Percentiles rank a stretch among this genome's conserved stretches.
Conservation (phyloP, 306 rosid species). For the Arachis stenosperma region DNA sequence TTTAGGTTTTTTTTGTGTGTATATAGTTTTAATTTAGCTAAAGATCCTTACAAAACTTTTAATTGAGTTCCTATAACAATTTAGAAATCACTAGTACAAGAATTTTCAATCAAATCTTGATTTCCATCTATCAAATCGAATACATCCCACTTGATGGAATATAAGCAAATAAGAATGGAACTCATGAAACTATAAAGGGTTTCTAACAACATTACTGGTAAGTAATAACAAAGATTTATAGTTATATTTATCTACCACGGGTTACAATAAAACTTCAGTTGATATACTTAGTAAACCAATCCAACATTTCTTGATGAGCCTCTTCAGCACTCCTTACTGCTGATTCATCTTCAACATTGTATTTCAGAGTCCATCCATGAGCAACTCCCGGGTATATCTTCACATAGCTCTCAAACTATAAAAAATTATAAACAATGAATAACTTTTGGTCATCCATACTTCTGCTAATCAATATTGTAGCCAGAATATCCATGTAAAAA, state of each 20-base stretch:
- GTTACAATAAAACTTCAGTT: conserved; percentile 28
- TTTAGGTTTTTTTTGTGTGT: too few relatives aligned
- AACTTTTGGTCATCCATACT: not conserved
- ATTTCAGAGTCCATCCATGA: conserved; percentile 65
- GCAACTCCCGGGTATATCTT: conserved; percentile 54
- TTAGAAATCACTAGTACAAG: too few relatives aligned
- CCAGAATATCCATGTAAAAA: not conserved
- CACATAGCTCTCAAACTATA: conserved; percentile 51
- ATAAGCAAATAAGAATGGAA: not conserved
- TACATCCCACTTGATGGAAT: too few relatives aligned
- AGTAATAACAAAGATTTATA: too few relatives aligned
- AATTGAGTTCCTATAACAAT: too few relatives aligned
- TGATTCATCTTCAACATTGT: conserved; percentile 45
- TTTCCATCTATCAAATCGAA: too few relatives aligned
- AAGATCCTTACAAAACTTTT: too few relatives aligned
- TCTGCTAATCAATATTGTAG: not conserved
- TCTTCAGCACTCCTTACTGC: conserved; percentile 55
- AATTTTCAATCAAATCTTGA: too few relatives aligned
- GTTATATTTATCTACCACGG: not conserved
- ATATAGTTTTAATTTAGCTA: too few relatives aligned
- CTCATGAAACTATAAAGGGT: not conserved
- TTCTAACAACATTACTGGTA: not conserved
- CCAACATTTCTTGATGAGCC: conserved; percentile 55
- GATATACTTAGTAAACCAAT: conserved; percentile 50
- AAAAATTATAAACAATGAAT: not conserved